These are phyloP conservation scores for Daucus carota DNA, from an alignment of 129 eudicot genomes.

Conservation along the genomic window DH1_v3.0 NC_030387.2:13776501-13777000, in stretches of 20 bases:
- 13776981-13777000: neutral
- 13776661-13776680: neutral
- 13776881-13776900: neutral
- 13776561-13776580: neutral
- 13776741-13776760: constrained; percentile 2
- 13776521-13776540: neutral
- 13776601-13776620: neutral
- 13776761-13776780: no score
- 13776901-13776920: neutral
- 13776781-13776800: neutral
- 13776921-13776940: neutral
- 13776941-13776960: neutral
- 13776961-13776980: neutral
- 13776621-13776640: neutral
- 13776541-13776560: neutral
- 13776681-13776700: neutral
- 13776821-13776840: neutral
- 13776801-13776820: neutral
- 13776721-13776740: constrained; percentile 1
- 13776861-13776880: neutral
- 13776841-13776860: neutral
- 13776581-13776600: neutral
- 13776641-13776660: neutral
- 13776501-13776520: constrained; percentile 5
- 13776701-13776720: neutral